Conservation (phyloP, 768 basidiomycete genomes). For the Tulasnella sp. region DNA sequence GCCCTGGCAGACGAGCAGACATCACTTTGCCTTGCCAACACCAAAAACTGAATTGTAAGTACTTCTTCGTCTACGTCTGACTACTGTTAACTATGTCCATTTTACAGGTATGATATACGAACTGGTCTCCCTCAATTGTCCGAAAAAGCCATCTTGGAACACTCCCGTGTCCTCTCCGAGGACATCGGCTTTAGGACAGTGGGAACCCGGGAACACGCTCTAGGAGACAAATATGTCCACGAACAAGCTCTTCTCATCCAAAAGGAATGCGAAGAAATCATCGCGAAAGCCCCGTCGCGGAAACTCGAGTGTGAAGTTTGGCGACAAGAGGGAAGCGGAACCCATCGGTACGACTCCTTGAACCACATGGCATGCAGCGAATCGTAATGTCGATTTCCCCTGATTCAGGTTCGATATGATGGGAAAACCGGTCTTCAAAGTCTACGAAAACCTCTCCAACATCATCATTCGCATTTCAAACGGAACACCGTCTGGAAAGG, state of each 20-base stretch:
- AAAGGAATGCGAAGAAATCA: constrained; percentile 51
- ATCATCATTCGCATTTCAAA: constrained; percentile 81
- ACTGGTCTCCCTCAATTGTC: constrained; percentile 21
- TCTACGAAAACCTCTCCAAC: constrained; percentile 81
- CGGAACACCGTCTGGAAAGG: constrained; percentile 61
- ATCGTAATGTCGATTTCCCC: not conserved
- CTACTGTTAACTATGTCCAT: not conserved
- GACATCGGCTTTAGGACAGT: constrained; percentile 87
- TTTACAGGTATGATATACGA: constrained; percentile 4
- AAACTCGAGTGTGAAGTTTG: constrained; percentile 87
- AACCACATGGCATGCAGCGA: not conserved
- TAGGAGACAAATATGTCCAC: constrained; percentile 77
- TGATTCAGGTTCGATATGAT: constrained; percentile 80
- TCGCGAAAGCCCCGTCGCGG: constrained; percentile 33
- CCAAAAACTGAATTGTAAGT: constrained; percentile 13
- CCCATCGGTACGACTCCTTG: constrained; percentile 52
- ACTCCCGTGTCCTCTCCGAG: constrained; percentile 51
- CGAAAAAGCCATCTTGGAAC: constrained; percentile 18
- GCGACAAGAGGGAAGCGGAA: constrained; percentile 82
- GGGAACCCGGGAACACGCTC: constrained; percentile 79
- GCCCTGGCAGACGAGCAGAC: not conserved
- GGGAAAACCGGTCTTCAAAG: constrained; percentile 73
- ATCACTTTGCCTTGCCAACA: constrained; percentile 5
- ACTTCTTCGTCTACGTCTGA: not conserved
- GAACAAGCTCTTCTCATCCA: constrained; percentile 55